These are phyloP conservation scores for Blastosporella zonata DNA, from an alignment of 1,284 basidiomycete genomes.

Conservation along the genomic window DNA sequence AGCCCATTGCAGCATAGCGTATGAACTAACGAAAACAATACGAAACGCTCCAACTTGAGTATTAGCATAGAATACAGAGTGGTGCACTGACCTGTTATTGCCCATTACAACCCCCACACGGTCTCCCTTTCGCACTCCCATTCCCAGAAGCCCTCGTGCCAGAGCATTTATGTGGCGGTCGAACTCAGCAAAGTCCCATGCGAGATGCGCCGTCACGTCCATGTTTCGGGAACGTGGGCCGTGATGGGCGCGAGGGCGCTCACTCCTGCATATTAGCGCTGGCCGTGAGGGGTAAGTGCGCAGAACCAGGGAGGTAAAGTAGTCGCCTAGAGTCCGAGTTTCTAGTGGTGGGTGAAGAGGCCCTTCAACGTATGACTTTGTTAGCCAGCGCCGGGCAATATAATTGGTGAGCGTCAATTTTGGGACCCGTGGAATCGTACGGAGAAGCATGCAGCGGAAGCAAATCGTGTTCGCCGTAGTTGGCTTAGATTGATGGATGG, in stretches of 20 bases:
- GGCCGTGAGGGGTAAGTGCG: slow-evolving; percentile 47
- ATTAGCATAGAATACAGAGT: neutral
- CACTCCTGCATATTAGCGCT: slow-evolving; percentile 66
- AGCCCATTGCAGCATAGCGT: slow-evolving; percentile 82
- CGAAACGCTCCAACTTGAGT: neutral
- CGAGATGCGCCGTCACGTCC: slow-evolving; percentile 47
- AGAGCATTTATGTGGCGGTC: slow-evolving; percentile 64
- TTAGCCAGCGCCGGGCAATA: slow-evolving; percentile 25
- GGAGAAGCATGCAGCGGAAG: neutral
- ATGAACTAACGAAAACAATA: slow-evolving; percentile 46
- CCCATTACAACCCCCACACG: slow-evolving; percentile 82
- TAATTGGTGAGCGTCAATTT: slow-evolving; percentile 1
- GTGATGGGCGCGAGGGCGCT: slow-evolving; percentile 55
- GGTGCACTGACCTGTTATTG: slow-evolving; percentile 62
- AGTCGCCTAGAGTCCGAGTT: slow-evolving; percentile 58
- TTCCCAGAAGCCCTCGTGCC: slow-evolving; percentile 63
- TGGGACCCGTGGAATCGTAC: neutral
- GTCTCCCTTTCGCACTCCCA: slow-evolving; percentile 78
- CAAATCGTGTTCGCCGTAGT: too few species aligned
- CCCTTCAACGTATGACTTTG: slow-evolving; percentile 56
- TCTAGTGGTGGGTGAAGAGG: slow-evolving; percentile 59
- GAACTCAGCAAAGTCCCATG: slow-evolving; percentile 77
- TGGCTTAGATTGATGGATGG: too few species aligned
- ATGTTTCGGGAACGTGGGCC: slow-evolving; percentile 54
- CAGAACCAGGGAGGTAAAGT: slow-evolving; percentile 59